phyloP scores from a whole-genome alignment of 345 rosid genomes.

The Trapa incisa region DNA sequence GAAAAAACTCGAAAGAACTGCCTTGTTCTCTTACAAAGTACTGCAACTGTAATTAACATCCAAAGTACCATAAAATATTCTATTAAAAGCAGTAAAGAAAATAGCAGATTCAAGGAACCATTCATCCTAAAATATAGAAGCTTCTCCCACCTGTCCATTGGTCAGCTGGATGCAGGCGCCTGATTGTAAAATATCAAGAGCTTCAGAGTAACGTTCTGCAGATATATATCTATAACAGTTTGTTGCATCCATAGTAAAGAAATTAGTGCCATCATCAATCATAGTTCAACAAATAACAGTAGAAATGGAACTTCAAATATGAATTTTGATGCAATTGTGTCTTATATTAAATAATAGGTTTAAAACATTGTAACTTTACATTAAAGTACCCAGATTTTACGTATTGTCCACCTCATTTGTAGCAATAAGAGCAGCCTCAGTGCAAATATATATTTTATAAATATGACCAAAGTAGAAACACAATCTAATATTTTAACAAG shows the following conservation, averaged over 20 bases:
- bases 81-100: neutral
- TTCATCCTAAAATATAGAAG: neutral
- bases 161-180: conserved; percentile 81
- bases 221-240: conserved; percentile 41
- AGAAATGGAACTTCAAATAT: neutral
- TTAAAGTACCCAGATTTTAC: too few relatives aligned
- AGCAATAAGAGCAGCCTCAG: too few relatives aligned
- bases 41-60: neutral
- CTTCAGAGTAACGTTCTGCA: conserved; percentile 71
- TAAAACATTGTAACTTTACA: neutral
- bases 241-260: neutral
- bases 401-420: too few relatives aligned
- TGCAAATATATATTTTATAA: too few relatives aligned
- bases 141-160: conserved; percentile 45
- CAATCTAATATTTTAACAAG: too few relatives aligned
- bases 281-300: neutral
- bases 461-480: too few relatives aligned
- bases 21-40: neutral
- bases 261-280: neutral
- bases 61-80: neutral
- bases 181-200: conserved; percentile 66
- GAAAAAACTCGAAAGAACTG: neutral
- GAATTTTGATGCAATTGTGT: neutral
- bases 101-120: neutral
- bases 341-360: neutral